Base-by-base conservation (phyloP, 768 basidiomycete species). In the Boletus pseudo-olivaceus region DNA sequence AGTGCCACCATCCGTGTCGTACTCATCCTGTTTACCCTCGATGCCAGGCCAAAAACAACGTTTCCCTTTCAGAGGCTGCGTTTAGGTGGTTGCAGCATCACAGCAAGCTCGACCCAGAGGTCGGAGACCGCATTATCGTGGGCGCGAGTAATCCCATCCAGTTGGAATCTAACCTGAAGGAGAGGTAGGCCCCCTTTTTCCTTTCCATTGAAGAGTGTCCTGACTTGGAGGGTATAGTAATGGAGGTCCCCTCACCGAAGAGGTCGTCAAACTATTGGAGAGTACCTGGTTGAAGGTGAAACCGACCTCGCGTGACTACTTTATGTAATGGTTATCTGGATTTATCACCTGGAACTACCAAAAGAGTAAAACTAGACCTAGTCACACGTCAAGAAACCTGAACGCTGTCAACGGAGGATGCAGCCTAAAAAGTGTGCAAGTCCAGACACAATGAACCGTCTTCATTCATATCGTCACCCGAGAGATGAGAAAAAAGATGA, bases 81-180 rank as follows among this genome's bases (percentile, higher is more conserved):
- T 47, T 60, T 19, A 56, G 66, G 32, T 62, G 64, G 57, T 55
- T 68, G 44, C 61, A 68, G 12, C 49, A 63, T 17, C 58, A 67
- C 52, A 60, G 63, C 41, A 53, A 42, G 33, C 54, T 56, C 19
- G 51, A 45, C 14, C 53, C 66, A 27, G 49, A 38, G 5, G 55
- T 35, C 4, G 58, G 63, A 42, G 67, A 71, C 45, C 54, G 51
- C 23, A 58, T 76, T 55, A 62, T 76, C 46, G 68, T 79, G 29
- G 76, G 76, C 4, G 73, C 74, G 2, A 67, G 65, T 23, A 70
- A 60, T n/a, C 48, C 61, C 33, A 51, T 54, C 12, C 75, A 77
- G 45, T 59, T 77, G 33, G 73, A 75, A 57, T 57, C 62, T 20
- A 65, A 57, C 43, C 20, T 65, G 7, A 50, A 52, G 37, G 56